These are phyloP conservation scores for Penicillium sp. DNA, from an alignment of 2,329 filamentous ascomycete species.

Conservation along the genomic window DNA sequence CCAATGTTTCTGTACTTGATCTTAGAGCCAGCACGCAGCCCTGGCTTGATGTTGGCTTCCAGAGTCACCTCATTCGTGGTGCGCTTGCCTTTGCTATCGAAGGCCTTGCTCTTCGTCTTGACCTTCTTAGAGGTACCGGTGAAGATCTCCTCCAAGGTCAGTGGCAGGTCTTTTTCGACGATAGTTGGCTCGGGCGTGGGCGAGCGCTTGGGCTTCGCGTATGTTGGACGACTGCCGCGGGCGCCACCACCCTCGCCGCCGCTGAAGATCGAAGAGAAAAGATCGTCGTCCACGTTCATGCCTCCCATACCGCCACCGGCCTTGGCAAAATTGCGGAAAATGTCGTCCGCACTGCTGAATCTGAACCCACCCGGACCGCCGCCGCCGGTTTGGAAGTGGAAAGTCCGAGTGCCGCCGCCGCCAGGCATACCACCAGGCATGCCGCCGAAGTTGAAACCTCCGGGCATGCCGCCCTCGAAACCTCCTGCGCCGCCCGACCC, in stretches of 20 bases:
- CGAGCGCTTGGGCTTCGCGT: slow-evolving; percentile 32
- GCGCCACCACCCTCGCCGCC: slow-evolving; percentile 42
- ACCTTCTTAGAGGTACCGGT: slow-evolving; percentile 90
- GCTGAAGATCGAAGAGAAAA: slow-evolving; percentile 52
- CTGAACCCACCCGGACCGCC: slow-evolving; percentile 66
- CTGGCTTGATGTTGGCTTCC: slow-evolving; percentile 92
- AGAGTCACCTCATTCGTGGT: slow-evolving; percentile 84
- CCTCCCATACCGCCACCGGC: slow-evolving; percentile 50
- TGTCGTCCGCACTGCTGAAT: slow-evolving; percentile 77
- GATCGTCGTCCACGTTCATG: slow-evolving; percentile 52
- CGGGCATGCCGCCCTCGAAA: slow-evolving; percentile 56
- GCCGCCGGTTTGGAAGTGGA: slow-evolving; percentile 45
- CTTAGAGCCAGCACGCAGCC: slow-evolving; percentile 93
- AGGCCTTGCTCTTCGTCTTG: slow-evolving; percentile 96
- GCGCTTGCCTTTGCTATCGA: slow-evolving; percentile 77
- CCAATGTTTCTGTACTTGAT: slow-evolving; percentile 98
- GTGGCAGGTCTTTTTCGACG: slow-evolving; percentile 74
- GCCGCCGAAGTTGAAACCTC: slow-evolving; percentile 50
- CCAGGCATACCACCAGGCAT: slow-evolving; percentile 54
- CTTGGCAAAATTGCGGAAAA: slow-evolving; percentile 81
- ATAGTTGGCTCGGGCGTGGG: slow-evolving; percentile 81
- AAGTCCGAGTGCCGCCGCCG: slow-evolving; percentile 49
- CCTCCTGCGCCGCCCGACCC: slow-evolving; percentile 54
- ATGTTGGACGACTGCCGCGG: slow-evolving; percentile 27
- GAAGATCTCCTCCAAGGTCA: slow-evolving; percentile 85